A percentile compares a stretch with the other conserved stretches of the same genome.
Evolutionary conservation across 2,329 filamentous ascomycete species (phyloP).

Genomic region (Penicillium sp.): DNA sequence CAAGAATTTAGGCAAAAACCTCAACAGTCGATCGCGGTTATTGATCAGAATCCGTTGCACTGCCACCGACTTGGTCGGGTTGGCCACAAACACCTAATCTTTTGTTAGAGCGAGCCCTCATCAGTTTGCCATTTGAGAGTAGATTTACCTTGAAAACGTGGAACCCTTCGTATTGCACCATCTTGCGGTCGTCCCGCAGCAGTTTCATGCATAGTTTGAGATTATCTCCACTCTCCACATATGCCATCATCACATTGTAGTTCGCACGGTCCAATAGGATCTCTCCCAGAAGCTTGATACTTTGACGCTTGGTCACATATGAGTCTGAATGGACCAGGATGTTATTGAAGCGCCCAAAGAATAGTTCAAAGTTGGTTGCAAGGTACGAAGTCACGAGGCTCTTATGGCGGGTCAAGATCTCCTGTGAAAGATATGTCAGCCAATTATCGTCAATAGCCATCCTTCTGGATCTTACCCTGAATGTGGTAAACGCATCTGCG

Average conservation of each 20-base stretch:
- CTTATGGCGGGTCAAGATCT: slow-evolving; percentile 93
- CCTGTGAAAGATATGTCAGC: slow-evolving; percentile 51
- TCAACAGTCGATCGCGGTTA: slow-evolving; percentile 86
- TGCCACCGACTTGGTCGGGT: slow-evolving; percentile 94
- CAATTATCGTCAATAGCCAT: background rate
- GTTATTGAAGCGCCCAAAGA: slow-evolving; percentile 88
- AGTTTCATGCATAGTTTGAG: slow-evolving; percentile 99
- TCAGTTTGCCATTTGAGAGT: background rate
- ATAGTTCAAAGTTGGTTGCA: slow-evolving; percentile 83
- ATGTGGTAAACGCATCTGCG: slow-evolving; percentile 96
- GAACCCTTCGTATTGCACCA: slow-evolving; percentile 99
- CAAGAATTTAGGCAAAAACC: slow-evolving; percentile 85
- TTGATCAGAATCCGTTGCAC: slow-evolving; percentile 95
- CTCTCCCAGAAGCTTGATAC: slow-evolving; percentile 94
- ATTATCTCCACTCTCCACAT: slow-evolving; percentile 92
- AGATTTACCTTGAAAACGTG: slow-evolving; percentile 83
- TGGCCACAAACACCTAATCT: slow-evolving; percentile 83
- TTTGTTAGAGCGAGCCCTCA: slow-evolving; percentile 18
- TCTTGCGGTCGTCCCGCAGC: slow-evolving; percentile 89
- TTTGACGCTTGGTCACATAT: slow-evolving; percentile 97
- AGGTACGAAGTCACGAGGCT: slow-evolving; percentile 84
- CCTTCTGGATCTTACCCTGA: slow-evolving; percentile 63
- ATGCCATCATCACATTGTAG: slow-evolving; percentile 96
- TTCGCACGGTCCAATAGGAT: slow-evolving; percentile 92
- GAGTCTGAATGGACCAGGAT: slow-evolving; percentile 86